Evolutionary conservation across 2,329 filamentous ascomycete genomes (phyloP).

Genomic region (Simplicillium sp.): DNA sequence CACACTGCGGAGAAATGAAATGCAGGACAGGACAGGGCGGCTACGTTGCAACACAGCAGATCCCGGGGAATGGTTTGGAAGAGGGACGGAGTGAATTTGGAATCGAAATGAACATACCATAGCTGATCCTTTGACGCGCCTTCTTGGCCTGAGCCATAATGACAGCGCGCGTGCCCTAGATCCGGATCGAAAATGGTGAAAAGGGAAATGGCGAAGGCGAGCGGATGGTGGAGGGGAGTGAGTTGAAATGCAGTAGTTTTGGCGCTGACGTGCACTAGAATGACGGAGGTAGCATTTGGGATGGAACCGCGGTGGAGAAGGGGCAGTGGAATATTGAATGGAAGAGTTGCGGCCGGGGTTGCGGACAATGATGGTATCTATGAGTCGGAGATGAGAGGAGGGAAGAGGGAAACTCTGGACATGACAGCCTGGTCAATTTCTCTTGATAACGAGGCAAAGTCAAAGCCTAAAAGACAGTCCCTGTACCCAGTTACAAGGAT

Average conservation of each 20-base stretch:
- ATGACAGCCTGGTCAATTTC: too few relatives aligned
- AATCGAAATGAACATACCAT: conserved; percentile 43
- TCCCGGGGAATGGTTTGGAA: conserved; percentile 2
- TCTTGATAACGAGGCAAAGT: too few relatives aligned
- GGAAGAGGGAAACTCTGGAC: too few relatives aligned
- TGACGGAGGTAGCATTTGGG: too few relatives aligned
- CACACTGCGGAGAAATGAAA: background rate
- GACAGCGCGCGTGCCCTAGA: background rate
- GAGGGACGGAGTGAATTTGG: background rate
- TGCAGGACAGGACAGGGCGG: conserved; percentile 9
- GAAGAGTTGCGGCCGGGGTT: too few relatives aligned
- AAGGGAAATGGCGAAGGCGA: background rate
- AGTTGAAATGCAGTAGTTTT: background rate
- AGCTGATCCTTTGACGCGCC: conserved; percentile 60
- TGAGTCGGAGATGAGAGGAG: too few relatives aligned
- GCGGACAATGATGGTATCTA: too few relatives aligned
- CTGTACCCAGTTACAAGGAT: too few relatives aligned
- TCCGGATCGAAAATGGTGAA: background rate
- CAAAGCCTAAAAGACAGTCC: too few relatives aligned
- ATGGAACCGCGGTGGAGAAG: too few relatives aligned
- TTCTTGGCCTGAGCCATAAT: conserved; percentile 50
- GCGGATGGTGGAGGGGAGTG: background rate
- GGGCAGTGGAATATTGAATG: too few relatives aligned
- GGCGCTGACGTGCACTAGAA: too few relatives aligned
- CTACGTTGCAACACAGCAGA: conserved; percentile 1